Evolutionary conservation across 75 land plant genomes (phyloP).

Genomic region (Chamaecyparis obtusa): DNA sequence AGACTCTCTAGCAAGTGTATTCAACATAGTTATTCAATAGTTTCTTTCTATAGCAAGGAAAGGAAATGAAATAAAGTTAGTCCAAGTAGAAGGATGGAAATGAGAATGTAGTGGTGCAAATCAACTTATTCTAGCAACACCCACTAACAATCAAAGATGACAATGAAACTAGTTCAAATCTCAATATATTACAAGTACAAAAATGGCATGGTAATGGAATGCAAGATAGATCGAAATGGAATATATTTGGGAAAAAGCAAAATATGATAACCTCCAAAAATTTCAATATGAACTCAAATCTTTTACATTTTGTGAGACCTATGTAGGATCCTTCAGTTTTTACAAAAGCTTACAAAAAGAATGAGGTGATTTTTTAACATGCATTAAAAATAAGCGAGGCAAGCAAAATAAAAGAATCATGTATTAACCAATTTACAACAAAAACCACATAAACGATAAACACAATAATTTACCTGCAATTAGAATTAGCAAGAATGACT

Average conservation of each 20-base stretch:
- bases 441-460: background rate
- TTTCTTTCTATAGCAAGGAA: background rate
- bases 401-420: too few relatives aligned
- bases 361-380: background rate
- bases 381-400: background rate
- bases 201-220: background rate
- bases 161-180: background rate
- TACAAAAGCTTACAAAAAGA: background rate
- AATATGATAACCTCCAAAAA: background rate
- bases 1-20: background rate
- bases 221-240: background rate
- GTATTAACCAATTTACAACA: background rate
- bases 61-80: background rate
- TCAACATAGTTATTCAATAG: background rate
- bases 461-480: slow-evolving; percentile 44
- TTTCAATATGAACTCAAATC: background rate
- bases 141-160: background rate
- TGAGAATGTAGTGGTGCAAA: background rate
- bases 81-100: background rate
- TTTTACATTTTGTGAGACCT: background rate
- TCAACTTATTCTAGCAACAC: background rate
- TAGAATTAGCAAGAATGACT: slow-evolving; percentile 72
- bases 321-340: background rate
- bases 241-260: background rate
- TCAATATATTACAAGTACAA: background rate